Evolutionary conservation across 2,329 filamentous ascomycete species (phyloP).

Genomic region (Colletotrichum cordylinicola): DNA sequence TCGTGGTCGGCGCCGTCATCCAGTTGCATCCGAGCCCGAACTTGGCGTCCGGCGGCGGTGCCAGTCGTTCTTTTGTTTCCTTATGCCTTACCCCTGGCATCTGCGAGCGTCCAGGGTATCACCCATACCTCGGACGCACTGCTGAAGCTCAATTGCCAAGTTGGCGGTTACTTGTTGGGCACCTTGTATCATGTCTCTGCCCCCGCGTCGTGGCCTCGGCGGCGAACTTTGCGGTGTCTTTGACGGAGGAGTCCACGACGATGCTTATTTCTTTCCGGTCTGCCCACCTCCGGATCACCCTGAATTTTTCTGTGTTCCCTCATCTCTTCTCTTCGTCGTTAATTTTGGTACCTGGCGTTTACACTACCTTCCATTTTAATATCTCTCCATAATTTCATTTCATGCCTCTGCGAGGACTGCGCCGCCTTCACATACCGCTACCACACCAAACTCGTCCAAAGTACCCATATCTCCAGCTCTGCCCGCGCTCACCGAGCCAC

Average conservation of each 20-base stretch:
- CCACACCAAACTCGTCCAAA: neutral
- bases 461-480: neutral
- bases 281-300: neutral
- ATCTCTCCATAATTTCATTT: neutral
- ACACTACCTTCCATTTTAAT: neutral
- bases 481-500: neutral
- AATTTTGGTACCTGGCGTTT: neutral
- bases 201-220: conserved; percentile 7
- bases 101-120: neutral
- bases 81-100: conserved; percentile 11
- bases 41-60: neutral
- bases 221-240: neutral
- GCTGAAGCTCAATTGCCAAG: conserved; percentile 5
- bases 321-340: neutral
- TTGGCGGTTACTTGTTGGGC: neutral
- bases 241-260: neutral
- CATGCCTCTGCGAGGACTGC: conserved; percentile 10
- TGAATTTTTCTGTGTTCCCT: neutral
- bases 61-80: conserved; percentile 9
- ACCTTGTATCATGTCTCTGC: conserved; percentile 2
- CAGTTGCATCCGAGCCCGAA: conserved; percentile 6
- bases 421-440: neutral
- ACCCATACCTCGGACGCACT: conserved; percentile 3
- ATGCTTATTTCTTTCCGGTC: conserved; percentile 15
- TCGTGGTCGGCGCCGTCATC: neutral